These are phyloP conservation scores for Schoenoplectus triqueter DNA, from an alignment of 202 grass and related monocot genomes.

Conservation along the genomic window DNA sequence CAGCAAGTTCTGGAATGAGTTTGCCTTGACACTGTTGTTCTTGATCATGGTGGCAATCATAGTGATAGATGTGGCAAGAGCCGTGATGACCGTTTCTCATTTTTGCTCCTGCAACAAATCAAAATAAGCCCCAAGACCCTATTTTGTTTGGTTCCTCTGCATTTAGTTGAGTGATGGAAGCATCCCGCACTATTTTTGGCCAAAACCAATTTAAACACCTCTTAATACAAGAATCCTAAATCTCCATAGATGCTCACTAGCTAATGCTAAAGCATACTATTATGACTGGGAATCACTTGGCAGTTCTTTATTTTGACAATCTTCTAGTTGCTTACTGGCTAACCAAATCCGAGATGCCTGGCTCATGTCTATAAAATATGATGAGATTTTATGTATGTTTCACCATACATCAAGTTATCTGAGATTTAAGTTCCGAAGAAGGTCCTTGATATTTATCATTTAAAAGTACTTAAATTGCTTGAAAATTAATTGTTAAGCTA, in stretches of 20 bases:
- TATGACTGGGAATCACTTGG: neutral
- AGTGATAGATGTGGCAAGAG: neutral
- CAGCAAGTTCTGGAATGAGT: conserved; percentile 32
- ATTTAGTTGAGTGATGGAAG: neutral
- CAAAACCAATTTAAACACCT: neutral
- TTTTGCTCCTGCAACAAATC: conserved; percentile 41
- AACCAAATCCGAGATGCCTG: too few species aligned
- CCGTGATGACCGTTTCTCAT: conserved; percentile 36
- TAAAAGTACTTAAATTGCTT: neutral
- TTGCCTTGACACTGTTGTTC: conserved; percentile 5
- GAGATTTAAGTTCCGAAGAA: neutral
- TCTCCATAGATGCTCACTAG: neutral
- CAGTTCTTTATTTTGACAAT: neutral
- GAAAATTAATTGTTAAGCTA: neutral
- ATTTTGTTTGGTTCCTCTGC: neutral
- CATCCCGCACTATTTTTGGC: neutral
- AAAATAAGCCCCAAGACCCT: neutral
- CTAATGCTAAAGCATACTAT: neutral
- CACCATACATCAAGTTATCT: neutral
- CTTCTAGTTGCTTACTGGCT: neutral
- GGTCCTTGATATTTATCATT: neutral
- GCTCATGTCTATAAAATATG: neutral
- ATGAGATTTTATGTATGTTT: neutral
- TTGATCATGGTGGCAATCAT: conserved; percentile 5
- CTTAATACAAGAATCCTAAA: neutral